phyloP scores from a whole-genome alignment of 2,329 filamentous ascomycete species.

The Onygenales sp. region DNA sequence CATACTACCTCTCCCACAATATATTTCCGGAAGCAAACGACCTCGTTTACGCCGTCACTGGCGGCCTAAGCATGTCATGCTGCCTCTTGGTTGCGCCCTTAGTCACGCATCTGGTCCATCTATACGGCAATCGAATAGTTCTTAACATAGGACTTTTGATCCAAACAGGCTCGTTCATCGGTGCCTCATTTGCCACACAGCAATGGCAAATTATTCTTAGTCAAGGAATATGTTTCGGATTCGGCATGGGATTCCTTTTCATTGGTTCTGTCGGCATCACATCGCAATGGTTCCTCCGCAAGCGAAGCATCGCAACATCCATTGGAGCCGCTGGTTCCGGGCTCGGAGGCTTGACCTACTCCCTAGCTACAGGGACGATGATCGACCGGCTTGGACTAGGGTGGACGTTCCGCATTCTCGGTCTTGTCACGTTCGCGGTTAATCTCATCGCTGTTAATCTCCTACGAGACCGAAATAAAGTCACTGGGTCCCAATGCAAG shows the following conservation, averaged over 20 bases:
- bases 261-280: slow-evolving; percentile 47
- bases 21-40: slow-evolving; percentile 46
- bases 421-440: slow-evolving; percentile 42
- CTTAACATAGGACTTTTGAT: slow-evolving; percentile 48
- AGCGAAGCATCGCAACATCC: slow-evolving; percentile 50
- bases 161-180: slow-evolving; percentile 46
- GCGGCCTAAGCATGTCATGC: slow-evolving; percentile 49
- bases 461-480: slow-evolving; percentile 49
- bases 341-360: slow-evolving; percentile 51
- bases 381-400: slow-evolving; percentile 46
- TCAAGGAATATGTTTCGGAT: slow-evolving; percentile 53
- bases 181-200: slow-evolving; percentile 44
- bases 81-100: slow-evolving; percentile 49
- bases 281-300: slow-evolving; percentile 54
- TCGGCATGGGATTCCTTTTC: slow-evolving; percentile 54
- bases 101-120: slow-evolving; percentile 44
- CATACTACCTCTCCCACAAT: slow-evolving; percentile 47
- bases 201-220: slow-evolving; percentile 54
- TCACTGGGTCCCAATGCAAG: slow-evolving; percentile 42
- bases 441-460: slow-evolving; percentile 48
- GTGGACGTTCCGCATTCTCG: slow-evolving; percentile 55
- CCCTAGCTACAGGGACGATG: slow-evolving; percentile 48
- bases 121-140: slow-evolving; percentile 44
- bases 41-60: slow-evolving; percentile 51
- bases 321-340: slow-evolving; percentile 51